Conservation (phyloP, 495 filamentous ascomycete species). For the Entonaema liquescens region DNA sequence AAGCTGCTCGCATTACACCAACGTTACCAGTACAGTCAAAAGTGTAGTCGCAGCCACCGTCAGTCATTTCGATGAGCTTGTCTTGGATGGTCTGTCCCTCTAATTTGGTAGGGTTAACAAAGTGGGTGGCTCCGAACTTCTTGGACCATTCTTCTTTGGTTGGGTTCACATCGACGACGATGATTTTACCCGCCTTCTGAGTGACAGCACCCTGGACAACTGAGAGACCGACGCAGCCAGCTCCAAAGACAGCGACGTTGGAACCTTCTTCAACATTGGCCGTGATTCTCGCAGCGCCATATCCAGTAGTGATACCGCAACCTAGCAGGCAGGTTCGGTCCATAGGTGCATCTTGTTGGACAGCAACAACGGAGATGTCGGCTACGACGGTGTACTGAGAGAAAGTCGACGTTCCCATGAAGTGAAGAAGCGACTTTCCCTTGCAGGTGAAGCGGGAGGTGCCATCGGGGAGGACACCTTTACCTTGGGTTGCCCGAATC, state of each 20-base stretch:
- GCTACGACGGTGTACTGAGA: constrained; percentile 98
- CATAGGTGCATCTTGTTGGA: constrained; percentile 90
- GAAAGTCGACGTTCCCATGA: constrained; percentile 99
- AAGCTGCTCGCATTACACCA: constrained; percentile 91
- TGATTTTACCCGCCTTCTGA: constrained; percentile 86
- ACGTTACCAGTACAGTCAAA: constrained; percentile 99
- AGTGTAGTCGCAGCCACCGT: constrained; percentile 98
- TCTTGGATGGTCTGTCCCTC: constrained; percentile 83
- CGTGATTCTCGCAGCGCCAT: constrained; percentile 93
- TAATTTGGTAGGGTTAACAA: constrained; percentile 90
- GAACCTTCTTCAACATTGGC: constrained; percentile 89
- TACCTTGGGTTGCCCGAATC: constrained; percentile 96
- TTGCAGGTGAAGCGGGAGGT: constrained; percentile 94
- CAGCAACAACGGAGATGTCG: constrained; percentile 96
- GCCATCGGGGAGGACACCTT: constrained; percentile 96
- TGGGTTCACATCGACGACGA: constrained; percentile 94
- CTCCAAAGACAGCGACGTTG: constrained; percentile 94
- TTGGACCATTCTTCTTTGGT: constrained; percentile 88
- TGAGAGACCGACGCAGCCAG: constrained; percentile 92
- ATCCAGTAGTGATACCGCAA: constrained; percentile 98
- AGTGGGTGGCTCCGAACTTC: constrained; percentile 97
- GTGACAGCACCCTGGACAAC: constrained; percentile 96
- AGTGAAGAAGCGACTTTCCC: constrained; percentile 93
- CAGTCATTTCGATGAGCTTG: constrained; percentile 96
- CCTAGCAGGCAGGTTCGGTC: constrained; percentile 95